Base-by-base conservation (phyloP, 2,329 filamentous ascomycete species). In the Phoma sp. region DNA sequence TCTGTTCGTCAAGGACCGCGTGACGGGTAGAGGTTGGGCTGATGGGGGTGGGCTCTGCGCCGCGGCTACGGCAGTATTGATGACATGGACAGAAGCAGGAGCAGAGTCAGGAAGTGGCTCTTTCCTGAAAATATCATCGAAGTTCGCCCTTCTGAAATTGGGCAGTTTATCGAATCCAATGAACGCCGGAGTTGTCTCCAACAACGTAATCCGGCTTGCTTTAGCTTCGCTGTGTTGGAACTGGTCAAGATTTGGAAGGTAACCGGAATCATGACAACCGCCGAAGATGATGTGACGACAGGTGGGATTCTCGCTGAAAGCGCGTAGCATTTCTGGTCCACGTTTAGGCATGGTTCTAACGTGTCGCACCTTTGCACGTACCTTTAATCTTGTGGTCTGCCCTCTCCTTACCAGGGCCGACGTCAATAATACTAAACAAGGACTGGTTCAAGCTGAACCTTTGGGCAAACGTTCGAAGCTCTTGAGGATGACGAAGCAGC, bases 271-370 rank as follows among this genome's bases (percentile, higher is more conserved):
- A 51, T 79, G 76, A 55, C 76, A 79, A 7, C 77, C 78, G 18
- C 76, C 78, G 55, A 81, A 80, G 59, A 80, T 73, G 61, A 80
- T 76, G 52, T 79, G 77, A 53, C 75, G 77, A 66, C 77, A 79
- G 36, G 79, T 78, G 13, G 75, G 67, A 51, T 79, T 80, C 37
- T 74, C 71, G 55, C 78, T 68, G 66, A 78, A 80, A 2, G 79
- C 72, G 39, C 78, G 73, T 45, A 80, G 71, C 60, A 76, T 79
- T 70, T 80, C 78, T 70, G 60, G 14, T 2, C 10, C 10, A 14
- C 5, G 5, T 30, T 69, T 14, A 68, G 57, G 4, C 32, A n/a
- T 47, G 22, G 27, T 11, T 7, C 9, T 25, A 24, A 7, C 7
- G 6, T 27, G 11, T 22, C 6, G 8, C 13, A 13, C n/a, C 4